Percentiles rank a stretch among this genome's conserved stretches.
These are phyloP conservation scores for Lentinula novae-zelandiae DNA, from an alignment of 1,284 basidiomycete species.

Conservation along the genomic window DNA sequence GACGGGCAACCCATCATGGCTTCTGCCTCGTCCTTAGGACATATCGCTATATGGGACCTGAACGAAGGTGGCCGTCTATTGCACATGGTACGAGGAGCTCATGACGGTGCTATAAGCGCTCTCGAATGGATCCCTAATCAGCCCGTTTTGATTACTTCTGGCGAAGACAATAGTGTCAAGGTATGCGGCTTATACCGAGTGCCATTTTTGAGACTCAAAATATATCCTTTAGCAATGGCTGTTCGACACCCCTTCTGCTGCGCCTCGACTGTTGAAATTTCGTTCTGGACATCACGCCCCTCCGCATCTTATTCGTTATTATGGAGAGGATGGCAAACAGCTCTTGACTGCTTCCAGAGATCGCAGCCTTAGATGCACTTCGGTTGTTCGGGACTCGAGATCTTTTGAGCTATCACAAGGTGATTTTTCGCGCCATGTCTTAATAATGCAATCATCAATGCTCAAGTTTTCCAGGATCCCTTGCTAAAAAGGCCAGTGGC, in stretches of 20 bases:
- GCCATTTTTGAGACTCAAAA: neutral
- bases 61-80: slow-evolving; percentile 77
- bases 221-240: slow-evolving; percentile 82
- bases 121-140: slow-evolving; percentile 91
- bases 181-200: slow-evolving; percentile 33
- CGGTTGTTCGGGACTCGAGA: slow-evolving; percentile 90
- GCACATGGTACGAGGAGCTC: slow-evolving; percentile 83
- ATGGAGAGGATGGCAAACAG: slow-evolving; percentile 95
- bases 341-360: slow-evolving; percentile 87
- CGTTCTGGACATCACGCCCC: slow-evolving; percentile 91
- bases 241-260: slow-evolving; percentile 85
- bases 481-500: slow-evolving; percentile 81
- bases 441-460: neutral
- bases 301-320: slow-evolving; percentile 91
- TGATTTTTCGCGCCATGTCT: slow-evolving; percentile 19
- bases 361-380: slow-evolving; percentile 84
- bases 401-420: slow-evolving; percentile 96
- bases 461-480: slow-evolving; percentile 50
- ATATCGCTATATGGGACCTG: slow-evolving; percentile 90
- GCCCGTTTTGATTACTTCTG: slow-evolving; percentile 82
- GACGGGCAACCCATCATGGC: slow-evolving; percentile 88
- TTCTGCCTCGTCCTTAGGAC: slow-evolving; percentile 81
- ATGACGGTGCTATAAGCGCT: slow-evolving; percentile 77
- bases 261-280: slow-evolving; percentile 87
- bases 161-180: slow-evolving; percentile 92